phyloP scores from a whole-genome alignment of 73 alveolate genomes.

The Paramecium biaurelia region DNA sequence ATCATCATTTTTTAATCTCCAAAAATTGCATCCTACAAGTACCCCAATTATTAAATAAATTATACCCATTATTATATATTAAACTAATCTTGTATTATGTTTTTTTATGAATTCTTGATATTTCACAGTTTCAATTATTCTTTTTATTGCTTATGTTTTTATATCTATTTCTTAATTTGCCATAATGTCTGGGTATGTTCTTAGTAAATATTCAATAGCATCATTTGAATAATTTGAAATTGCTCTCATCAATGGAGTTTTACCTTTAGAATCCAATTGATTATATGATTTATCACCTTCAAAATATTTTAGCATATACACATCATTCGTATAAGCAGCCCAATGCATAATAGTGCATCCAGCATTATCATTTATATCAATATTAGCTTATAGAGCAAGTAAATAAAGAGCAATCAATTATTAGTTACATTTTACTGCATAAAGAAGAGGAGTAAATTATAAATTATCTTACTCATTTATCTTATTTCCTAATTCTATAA shows the following conservation, averaged over 20 bases:
- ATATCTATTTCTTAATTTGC: not conserved
- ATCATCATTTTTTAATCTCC: not conserved
- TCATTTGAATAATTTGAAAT: not conserved
- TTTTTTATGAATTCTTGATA: not conserved
- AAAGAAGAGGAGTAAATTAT: not conserved
- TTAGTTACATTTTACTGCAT: not conserved
- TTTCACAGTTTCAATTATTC: not conserved
- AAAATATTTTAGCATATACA: not conserved
- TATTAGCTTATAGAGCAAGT: not conserved
- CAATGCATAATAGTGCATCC: constrained; percentile 19
- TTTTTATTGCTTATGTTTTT: not conserved
- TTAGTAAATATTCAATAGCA: not conserved
- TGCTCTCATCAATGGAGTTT: not conserved
- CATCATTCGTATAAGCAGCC: constrained; percentile 38
- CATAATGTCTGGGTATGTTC: not conserved
- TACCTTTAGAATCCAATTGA: not conserved
- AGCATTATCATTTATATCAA: not conserved
- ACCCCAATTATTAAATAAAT: not conserved
- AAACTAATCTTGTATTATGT: not conserved
- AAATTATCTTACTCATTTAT: not conserved
- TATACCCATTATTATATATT: not conserved
- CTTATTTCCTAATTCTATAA: not conserved
- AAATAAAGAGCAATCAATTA: not conserved
- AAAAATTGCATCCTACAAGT: not conserved
- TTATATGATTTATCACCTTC: not conserved